Evolutionary conservation across 176 grass and related monocot species (phyloP).

Genomic region (Aegilops tauschii): DNA sequence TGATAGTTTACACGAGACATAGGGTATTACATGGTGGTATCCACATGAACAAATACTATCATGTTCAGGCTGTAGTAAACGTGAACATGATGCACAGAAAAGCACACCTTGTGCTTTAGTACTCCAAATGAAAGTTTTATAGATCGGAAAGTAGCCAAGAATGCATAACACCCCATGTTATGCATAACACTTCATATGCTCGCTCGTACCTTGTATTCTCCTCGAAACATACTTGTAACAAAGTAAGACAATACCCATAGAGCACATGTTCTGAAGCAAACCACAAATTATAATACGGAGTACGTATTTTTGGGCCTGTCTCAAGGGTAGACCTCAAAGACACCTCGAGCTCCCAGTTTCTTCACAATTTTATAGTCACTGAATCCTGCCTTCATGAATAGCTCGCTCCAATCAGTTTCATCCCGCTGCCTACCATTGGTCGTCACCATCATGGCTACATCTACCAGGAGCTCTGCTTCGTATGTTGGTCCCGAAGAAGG

Average conservation of each 20-base stretch:
- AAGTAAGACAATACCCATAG: neutral
- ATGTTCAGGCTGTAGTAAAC: neutral
- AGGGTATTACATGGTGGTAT: neutral
- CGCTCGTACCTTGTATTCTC: neutral
- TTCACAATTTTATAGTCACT: neutral
- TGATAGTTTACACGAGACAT: neutral
- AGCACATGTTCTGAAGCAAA: neutral
- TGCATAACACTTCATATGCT: neutral
- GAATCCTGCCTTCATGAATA: neutral
- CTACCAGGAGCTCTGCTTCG: constrained; percentile 27
- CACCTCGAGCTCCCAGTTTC: neutral
- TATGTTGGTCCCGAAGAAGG: neutral
- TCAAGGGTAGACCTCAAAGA: neutral
- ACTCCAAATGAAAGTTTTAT: neutral
- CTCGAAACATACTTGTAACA: neutral
- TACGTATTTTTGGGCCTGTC: too few relatives aligned
- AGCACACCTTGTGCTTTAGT: neutral
- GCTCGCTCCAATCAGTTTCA: constrained; percentile 27
- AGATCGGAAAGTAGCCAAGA: neutral
- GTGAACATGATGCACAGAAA: neutral
- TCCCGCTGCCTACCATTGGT: constrained; percentile 24
- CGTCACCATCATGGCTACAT: constrained; percentile 39
- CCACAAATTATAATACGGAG: too few relatives aligned
- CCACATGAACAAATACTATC: neutral
- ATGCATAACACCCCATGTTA: neutral